Percentiles rank a stretch among this genome's conserved stretches.
Evolutionary conservation across 108 stramenopile genomes (phyloP).

Genomic region (Skeletonema menzelii): DNA sequence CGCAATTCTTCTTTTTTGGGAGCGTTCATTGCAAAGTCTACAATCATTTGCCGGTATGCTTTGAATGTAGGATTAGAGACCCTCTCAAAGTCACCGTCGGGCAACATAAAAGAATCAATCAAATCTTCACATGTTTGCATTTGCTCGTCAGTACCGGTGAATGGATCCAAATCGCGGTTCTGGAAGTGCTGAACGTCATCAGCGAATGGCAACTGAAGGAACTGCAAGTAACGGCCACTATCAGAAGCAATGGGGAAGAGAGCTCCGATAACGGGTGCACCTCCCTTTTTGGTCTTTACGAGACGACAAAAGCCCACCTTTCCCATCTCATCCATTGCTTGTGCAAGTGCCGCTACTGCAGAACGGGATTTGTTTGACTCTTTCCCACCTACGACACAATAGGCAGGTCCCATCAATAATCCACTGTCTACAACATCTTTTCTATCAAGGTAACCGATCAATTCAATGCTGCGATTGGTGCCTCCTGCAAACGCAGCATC

Average conservation of each 20-base stretch:
- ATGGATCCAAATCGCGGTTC: conserved; percentile 1
- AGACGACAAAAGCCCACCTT: conserved; percentile 70
- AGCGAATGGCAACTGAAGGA: conserved; percentile 79
- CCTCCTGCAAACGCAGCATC: conserved; percentile 35
- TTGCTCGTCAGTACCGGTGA: conserved; percentile 18
- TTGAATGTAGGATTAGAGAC: conserved; percentile 54
- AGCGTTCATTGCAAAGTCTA: conserved; percentile 40
- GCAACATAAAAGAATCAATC: conserved; percentile 77
- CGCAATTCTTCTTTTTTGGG: conserved; percentile 14
- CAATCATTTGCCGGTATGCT: conserved; percentile 36
- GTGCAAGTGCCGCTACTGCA: conserved; percentile 73
- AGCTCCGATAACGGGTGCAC: conserved; percentile 64
- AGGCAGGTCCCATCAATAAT: conserved; percentile 64
- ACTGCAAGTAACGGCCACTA: conserved; percentile 37
- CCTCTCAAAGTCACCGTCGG: conserved; percentile 53
- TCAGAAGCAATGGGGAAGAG: conserved; percentile 60
- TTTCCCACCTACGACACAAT: conserved; percentile 59
- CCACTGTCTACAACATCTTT: conserved; percentile 36
- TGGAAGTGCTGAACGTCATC: conserved; percentile 60
- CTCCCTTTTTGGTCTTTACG: conserved; percentile 66
- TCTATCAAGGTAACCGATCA: conserved; percentile 68
- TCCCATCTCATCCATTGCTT: conserved; percentile 55
- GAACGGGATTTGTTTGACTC: conserved; percentile 58
- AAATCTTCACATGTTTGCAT: conserved; percentile 59
- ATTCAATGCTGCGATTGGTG: conserved; percentile 43